phyloP scores from a whole-genome alignment of 164 flowering plant species.

The Piper longum region DNA sequence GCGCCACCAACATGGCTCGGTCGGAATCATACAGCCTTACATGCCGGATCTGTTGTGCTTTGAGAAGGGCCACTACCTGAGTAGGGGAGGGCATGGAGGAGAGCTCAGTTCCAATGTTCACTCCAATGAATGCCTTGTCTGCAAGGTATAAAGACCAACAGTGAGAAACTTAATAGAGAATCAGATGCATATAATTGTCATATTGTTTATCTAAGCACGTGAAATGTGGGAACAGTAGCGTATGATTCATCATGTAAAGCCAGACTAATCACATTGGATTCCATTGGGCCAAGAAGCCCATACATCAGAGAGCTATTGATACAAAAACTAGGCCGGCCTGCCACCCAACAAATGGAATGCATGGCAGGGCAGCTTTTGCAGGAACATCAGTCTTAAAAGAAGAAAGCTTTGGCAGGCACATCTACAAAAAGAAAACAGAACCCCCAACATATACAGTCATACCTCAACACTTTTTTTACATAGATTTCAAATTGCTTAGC shows the following conservation, averaged over 20 bases:
- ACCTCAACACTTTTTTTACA: no score
- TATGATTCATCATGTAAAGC: neutral
- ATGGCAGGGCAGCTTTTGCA: no score
- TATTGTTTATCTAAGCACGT: no score
- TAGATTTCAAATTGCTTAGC: no score
- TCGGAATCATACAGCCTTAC: constrained; percentile 74
- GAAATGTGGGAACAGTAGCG: no score
- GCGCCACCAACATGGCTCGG: constrained; percentile 63
- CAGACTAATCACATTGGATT: neutral
- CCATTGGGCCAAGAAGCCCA: neutral
- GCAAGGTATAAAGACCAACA: constrained; percentile 5
- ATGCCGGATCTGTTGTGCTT: constrained; percentile 63
- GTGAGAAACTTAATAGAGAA: neutral
- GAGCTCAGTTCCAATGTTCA: constrained; percentile 65
- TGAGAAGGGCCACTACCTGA: constrained; percentile 78
- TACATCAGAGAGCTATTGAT: neutral
- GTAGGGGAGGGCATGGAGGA: constrained; percentile 80
- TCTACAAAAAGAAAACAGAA: neutral
- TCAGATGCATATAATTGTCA: neutral
- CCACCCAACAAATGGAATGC: neutral
- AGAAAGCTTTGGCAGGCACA: neutral
- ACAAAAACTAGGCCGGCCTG: neutral
- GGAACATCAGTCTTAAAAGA: no score
- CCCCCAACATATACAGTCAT: no score
- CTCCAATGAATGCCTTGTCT: constrained; percentile 68